Percentiles rank a stretch among this genome's conserved stretches.
Evolutionary conservation across 306 rosid genomes (phyloP).

Genomic region (Inga laurina): DNA sequence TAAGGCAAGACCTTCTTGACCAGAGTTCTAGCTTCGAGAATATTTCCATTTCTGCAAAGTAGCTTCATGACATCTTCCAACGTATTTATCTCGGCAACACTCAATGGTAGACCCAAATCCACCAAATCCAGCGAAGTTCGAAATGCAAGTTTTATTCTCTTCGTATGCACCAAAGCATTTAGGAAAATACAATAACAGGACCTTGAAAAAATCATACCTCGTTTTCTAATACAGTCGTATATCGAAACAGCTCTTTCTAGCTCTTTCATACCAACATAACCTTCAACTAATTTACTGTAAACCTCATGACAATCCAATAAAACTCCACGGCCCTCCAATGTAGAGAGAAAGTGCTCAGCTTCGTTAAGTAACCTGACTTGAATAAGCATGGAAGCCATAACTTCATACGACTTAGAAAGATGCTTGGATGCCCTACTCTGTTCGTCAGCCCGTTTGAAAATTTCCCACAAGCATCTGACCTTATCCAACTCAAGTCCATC

Average conservation of each 20-base stretch:
- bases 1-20: slow-evolving; percentile 59
- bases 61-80: slow-evolving; percentile 60
- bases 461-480: slow-evolving; percentile 61
- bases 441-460: slow-evolving; percentile 58
- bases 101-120: slow-evolving; percentile 39
- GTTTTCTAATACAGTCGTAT: slow-evolving; percentile 49
- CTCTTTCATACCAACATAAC: slow-evolving; percentile 54
- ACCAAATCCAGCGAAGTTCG: slow-evolving; percentile 57
- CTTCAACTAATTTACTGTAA: slow-evolving; percentile 49
- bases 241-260: slow-evolving; percentile 56
- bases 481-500: slow-evolving; percentile 48
- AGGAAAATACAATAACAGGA: slow-evolving; percentile 48
- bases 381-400: slow-evolving; percentile 73
- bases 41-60: slow-evolving; percentile 63
- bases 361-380: slow-evolving; percentile 58
- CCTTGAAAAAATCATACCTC: slow-evolving; percentile 45
- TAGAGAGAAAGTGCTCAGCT: slow-evolving; percentile 63
- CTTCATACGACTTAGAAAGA: slow-evolving; percentile 49
- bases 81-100: slow-evolving; percentile 45
- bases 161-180: slow-evolving; percentile 50
- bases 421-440: slow-evolving; percentile 44
- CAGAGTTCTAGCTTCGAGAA: slow-evolving; percentile 76
- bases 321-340: slow-evolving; percentile 47
- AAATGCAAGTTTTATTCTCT: slow-evolving; percentile 46
- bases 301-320: slow-evolving; percentile 39